Conservation (phyloP, 495 filamentous ascomycete species). For the Talaromyces thailandensis region DNA sequence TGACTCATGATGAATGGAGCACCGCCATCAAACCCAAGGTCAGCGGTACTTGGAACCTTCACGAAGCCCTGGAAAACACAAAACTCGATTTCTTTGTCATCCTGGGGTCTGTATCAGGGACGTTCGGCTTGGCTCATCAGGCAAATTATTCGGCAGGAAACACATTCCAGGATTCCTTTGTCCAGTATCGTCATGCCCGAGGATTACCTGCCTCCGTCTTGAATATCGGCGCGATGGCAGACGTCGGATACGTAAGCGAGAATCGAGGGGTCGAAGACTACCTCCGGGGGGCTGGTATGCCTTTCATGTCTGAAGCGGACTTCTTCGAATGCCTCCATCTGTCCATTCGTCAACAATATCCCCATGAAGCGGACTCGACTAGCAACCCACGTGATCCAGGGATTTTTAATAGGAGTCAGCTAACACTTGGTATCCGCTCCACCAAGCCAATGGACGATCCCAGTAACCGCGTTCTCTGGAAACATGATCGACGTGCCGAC, state of each 20-base stretch:
- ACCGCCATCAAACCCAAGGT: slow-evolving; percentile 12
- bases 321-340: slow-evolving; percentile 1
- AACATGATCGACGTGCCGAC: slow-evolving; percentile 4
- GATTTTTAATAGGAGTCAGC: too few species aligned
- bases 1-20: slow-evolving; percentile 7
- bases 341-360: slow-evolving; percentile 12
- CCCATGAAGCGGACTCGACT: slow-evolving; percentile 8
- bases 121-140: slow-evolving; percentile 35
- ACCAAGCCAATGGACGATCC: slow-evolving; percentile 13
- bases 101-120: slow-evolving; percentile 31
- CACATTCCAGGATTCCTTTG: slow-evolving; percentile 33
- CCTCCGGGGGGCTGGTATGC: neutral
- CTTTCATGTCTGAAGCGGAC: slow-evolving; percentile 1
- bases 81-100: slow-evolving; percentile 45
- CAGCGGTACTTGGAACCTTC: slow-evolving; percentile 11
- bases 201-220: slow-evolving; percentile 27
- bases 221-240: slow-evolving; percentile 29
- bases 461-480: slow-evolving; percentile 8
- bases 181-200: slow-evolving; percentile 17
- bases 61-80: slow-evolving; percentile 13
- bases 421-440: slow-evolving; percentile 3
- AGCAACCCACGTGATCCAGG: too few species aligned
- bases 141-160: slow-evolving; percentile 34
- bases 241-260: slow-evolving; percentile 28
- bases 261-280: slow-evolving; percentile 10